Conservation (phyloP, 345 rosid species). For the Zanthoxylum bungeanum region DNA sequence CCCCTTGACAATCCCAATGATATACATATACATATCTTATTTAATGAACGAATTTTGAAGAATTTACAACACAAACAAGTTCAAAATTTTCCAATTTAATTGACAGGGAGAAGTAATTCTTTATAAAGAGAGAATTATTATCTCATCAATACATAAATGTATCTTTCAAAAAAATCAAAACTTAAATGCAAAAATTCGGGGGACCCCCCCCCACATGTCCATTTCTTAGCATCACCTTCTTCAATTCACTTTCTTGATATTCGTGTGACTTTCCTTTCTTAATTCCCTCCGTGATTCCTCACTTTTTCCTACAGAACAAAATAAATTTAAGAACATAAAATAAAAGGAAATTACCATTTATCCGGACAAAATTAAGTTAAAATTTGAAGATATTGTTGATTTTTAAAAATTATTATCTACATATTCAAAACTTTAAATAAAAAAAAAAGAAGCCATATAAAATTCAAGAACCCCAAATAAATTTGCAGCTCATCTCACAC, state of each 20-base stretch:
- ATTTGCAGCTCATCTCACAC: not conserved
- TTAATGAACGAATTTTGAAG: no score
- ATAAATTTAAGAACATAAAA: no score
- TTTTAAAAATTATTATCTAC: no score
- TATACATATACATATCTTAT: no score
- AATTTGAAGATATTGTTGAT: no score
- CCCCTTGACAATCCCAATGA: no score
- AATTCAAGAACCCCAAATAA: not conserved
- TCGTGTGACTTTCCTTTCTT: not conserved
- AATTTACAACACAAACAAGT: not conserved
- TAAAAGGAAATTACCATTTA: no score
- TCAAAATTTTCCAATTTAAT: not conserved
- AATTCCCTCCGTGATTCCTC: conserved; percentile 34
- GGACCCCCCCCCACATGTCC: not conserved
- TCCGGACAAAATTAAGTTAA: no score
- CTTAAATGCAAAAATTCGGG: not conserved
- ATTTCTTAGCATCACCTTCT: not conserved
- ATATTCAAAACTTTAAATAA: no score
- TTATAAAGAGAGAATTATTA: not conserved
- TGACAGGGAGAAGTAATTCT: no score
- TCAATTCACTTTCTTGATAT: not conserved
- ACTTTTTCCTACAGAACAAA: not conserved
- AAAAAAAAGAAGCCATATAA: not conserved
- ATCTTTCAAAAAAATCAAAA: no score
- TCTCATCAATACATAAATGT: no score